Percentiles rank a stretch among this genome's conserved stretches.
Evolutionary conservation across 371 early-diverging fungal genomes (phyloP).

Genomic region (Amoeboaphelidium occidentale): DNA sequence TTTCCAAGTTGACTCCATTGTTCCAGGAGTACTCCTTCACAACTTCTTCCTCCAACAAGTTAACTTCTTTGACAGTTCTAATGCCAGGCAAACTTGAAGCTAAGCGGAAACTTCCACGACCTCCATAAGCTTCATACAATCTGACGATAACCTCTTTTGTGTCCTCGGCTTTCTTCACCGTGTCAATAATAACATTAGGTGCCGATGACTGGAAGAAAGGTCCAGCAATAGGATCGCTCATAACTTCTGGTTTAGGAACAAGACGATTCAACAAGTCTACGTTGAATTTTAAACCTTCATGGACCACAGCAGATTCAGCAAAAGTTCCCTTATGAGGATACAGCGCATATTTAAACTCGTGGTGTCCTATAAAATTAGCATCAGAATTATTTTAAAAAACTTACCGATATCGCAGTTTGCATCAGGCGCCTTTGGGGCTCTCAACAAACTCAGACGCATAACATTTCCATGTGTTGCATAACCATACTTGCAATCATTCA

Average conservation of each 20-base stretch:
- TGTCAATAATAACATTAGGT: constrained; percentile 57
- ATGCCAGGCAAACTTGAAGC: background rate
- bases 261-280: background rate
- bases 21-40: background rate
- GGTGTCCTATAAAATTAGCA: constrained; percentile 17
- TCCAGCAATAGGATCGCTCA: background rate
- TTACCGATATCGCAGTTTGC: constrained; percentile 33
- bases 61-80: background rate
- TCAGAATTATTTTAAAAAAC: background rate
- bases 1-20: background rate
- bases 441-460: constrained; percentile 56
- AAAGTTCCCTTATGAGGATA: constrained; percentile 65
- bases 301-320: constrained; percentile 47
- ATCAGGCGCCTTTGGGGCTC: constrained; percentile 61
- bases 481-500: constrained; percentile 78
- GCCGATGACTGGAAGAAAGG: constrained; percentile 4
- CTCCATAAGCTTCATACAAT: constrained; percentile 79
- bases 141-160: constrained; percentile 41
- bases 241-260: background rate
- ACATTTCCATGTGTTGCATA: constrained; percentile 53
- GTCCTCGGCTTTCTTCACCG: constrained; percentile 54
- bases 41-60: background rate
- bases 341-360: constrained; percentile 64
- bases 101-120: constrained; percentile 32
- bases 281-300: constrained; percentile 16